Percentiles rank a stretch among this genome's conserved stretches.
Conservation (phyloP, 2,329 filamentous ascomycete genomes). For the Fusarium xylarioides region DNA sequence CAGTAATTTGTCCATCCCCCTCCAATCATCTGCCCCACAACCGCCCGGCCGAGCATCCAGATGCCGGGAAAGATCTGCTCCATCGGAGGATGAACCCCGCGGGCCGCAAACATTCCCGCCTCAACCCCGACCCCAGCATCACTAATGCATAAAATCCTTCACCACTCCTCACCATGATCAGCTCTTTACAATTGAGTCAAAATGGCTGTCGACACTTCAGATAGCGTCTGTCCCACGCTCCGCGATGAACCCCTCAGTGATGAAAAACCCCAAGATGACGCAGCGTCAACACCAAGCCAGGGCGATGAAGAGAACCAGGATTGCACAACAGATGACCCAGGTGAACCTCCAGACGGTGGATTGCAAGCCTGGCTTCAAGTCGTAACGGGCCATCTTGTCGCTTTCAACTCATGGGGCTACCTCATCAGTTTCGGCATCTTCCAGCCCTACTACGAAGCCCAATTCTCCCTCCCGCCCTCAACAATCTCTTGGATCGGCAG, state of each 20-base stretch:
- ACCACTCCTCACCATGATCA: not conserved
- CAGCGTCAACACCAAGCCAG: slow-evolving; percentile 3
- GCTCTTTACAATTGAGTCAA: not conserved
- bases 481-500: slow-evolving; percentile 61
- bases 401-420: slow-evolving; percentile 53
- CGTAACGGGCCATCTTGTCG: slow-evolving; percentile 49
- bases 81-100: slow-evolving; percentile 30
- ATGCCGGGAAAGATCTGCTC: slow-evolving; percentile 11
- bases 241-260: not conserved
- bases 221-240: slow-evolving; percentile 20
- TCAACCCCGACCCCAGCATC: not conserved
- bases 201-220: not conserved
- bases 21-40: not conserved
- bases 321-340: not conserved
- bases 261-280: slow-evolving; percentile 21
- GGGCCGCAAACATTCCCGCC: not conserved
- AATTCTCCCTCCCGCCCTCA: slow-evolving; percentile 46
- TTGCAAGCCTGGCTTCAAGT: slow-evolving; percentile 51
- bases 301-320: not conserved
- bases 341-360: slow-evolving; percentile 49
- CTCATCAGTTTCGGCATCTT: slow-evolving; percentile 52
- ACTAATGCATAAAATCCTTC: slow-evolving; percentile 10
- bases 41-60: not conserved
- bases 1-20: not conserved
- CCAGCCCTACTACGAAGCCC: slow-evolving; percentile 50